Percentiles rank a stretch among this genome's conserved stretches.
Evolutionary conservation across 805 yeast genomes (phyloP).

Genomic region (Danielia reshetovae): DNA sequence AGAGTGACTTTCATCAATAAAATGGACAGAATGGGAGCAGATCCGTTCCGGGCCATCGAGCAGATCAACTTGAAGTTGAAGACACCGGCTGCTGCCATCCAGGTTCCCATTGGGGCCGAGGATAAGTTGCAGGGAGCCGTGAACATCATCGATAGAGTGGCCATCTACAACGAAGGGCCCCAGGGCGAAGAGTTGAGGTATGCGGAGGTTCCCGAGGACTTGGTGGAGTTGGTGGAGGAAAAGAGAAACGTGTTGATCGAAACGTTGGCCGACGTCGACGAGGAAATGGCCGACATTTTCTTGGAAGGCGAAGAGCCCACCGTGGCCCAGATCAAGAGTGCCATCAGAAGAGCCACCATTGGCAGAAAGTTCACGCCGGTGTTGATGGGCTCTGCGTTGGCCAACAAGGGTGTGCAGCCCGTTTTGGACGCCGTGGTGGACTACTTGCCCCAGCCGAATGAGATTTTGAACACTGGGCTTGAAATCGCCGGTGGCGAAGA

Average conservation of each 20-base stretch:
- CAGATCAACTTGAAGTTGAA: slow-evolving; percentile 84
- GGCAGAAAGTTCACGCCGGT: slow-evolving; percentile 98
- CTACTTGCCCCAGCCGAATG: slow-evolving; percentile 92
- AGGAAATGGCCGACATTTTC: slow-evolving; percentile 90
- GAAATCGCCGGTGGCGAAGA: slow-evolving; percentile 61
- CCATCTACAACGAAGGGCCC: slow-evolving; percentile 81
- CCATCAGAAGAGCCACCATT: slow-evolving; percentile 92
- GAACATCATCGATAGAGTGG: slow-evolving; percentile 82
- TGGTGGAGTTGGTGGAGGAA: slow-evolving; percentile 81
- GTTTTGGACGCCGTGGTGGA: slow-evolving; percentile 95
- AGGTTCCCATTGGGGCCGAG: slow-evolving; percentile 96
- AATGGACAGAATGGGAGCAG: slow-evolving; percentile 99
- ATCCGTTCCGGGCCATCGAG: slow-evolving; percentile 92
- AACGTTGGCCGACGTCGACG: slow-evolving; percentile 96
- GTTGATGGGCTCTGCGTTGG: slow-evolving; percentile 98
- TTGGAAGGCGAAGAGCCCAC: slow-evolving; percentile 89
- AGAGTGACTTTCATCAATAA: slow-evolving; percentile 94
- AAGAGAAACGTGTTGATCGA: slow-evolving; percentile 84
- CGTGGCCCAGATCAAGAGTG: slow-evolving; percentile 74
- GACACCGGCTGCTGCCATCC: slow-evolving; percentile 95
- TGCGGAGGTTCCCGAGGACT: slow-evolving; percentile 71
- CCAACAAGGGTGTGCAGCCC: slow-evolving; percentile 93
- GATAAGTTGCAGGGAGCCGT: slow-evolving; percentile 82
- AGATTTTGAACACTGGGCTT: slow-evolving; percentile 84
- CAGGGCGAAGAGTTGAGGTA: slow-evolving; percentile 79